These are phyloP conservation scores for Vitis vinifera DNA, from an alignment of 164 flowering plant species.

Conservation along the genomic window DNA sequence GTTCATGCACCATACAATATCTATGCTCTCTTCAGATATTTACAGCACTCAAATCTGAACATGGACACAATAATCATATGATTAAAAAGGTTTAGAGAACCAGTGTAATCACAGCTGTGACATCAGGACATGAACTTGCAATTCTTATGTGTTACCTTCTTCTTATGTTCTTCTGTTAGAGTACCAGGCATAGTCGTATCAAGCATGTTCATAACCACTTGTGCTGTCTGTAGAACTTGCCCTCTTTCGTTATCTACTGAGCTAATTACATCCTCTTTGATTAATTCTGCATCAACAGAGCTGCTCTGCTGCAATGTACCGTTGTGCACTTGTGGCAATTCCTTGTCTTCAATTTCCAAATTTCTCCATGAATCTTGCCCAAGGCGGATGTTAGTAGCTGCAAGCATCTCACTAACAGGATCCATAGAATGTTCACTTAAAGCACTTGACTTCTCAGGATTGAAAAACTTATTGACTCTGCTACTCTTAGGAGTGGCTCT, in stretches of 20 bases:
- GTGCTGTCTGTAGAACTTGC: constrained; percentile 68
- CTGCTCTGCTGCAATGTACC: constrained; percentile 24
- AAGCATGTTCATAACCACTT: constrained; percentile 88
- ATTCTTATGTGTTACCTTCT: constrained; percentile 53
- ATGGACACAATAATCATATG: not conserved
- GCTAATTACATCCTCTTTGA: constrained; percentile 26
- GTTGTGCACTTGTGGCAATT: constrained; percentile 21
- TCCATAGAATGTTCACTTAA: constrained; percentile 28
- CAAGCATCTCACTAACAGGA: constrained; percentile 22
- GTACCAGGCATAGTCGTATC: constrained; percentile 84
- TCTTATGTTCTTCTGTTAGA: constrained; percentile 70
- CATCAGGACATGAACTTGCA: not conserved
- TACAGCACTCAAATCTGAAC: too few relatives aligned
- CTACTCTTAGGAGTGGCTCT: constrained; percentile 28
- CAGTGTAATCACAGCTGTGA: too few relatives aligned
- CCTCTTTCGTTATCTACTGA: constrained; percentile 52
- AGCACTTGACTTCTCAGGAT: constrained; percentile 25
- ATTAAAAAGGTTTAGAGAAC: not conserved
- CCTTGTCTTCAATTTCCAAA: constrained; percentile 12
- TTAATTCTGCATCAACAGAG: constrained; percentile 33
- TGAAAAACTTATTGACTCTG: constrained; percentile 21
- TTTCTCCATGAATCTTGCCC: constrained; percentile 14
- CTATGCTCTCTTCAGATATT: too few relatives aligned
- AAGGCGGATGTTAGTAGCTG: constrained; percentile 13
- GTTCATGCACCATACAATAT: not conserved